Evolutionary conservation across 352 stramenopile genomes (phyloP), one percentile per base, ranked within the genome.

Genomic region (Lagenidium giganteum): DNA sequence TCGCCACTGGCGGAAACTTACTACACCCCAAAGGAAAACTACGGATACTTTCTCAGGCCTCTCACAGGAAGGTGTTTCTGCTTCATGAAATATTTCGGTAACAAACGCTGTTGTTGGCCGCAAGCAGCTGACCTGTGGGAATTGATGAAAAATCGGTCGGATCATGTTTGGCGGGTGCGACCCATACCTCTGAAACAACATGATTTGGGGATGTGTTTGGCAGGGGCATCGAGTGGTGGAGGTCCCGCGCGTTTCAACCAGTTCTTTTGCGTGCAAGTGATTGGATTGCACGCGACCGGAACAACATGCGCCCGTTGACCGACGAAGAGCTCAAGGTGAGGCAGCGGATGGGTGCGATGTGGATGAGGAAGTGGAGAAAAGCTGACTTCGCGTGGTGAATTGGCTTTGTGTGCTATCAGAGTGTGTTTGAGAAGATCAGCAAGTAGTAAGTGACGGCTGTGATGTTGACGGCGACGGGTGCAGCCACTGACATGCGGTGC

Each of bases 361-460:
- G 32, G 11, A n/a, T n/a, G n/a, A n/a, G n/a, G 35, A 7, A n/a
- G 35, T 41, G 8, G 34, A 17, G 32, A 38, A 17, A 8, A 20
- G 5, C n/a, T 20, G 35, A 23, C 13, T 13, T 25, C 16, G 35
- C 35, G 35, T 20, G 5, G 35, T 12, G 35, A 14, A 20, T 27
- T 20, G 20, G 23, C 14, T 22, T 37, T 35, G 40, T 47, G 25
- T 17, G 40, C 22, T 43, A 6, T 51, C 57, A 73, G 67, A 96
- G 83, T 11, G 74, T 99, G 26, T 99, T 99, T 67, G 89, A 98
- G 56, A 99, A 99, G 80, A 83, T 99, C 46, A 96, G 92, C 52
- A 98, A 98, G 78, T 99, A 98, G 70, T 86, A 70, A 42, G 70
- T 80, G 18, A n/a, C 17, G 5, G n/a, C 13, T 12, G 12, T 37